Percentiles rank a stretch among this genome's conserved stretches.
phyloP scores from a whole-genome alignment of 2,329 filamentous ascomycete species.

The Penicillium frequentans region DNA sequence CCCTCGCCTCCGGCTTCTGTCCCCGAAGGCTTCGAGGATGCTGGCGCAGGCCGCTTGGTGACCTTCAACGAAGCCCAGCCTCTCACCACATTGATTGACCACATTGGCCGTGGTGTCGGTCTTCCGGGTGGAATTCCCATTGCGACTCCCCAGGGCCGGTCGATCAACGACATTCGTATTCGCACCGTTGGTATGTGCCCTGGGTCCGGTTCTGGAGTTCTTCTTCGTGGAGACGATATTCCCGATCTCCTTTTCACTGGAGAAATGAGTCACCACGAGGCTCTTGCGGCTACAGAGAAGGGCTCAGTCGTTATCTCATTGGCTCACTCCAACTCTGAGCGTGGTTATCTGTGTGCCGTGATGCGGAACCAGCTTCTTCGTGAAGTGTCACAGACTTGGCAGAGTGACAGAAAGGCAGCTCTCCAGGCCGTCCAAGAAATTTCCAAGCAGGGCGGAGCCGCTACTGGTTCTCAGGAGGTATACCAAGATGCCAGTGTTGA shows the following conservation, averaged over 20 bases:
- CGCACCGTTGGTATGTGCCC: slow-evolving; percentile 81
- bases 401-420: slow-evolving; percentile 46
- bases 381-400: slow-evolving; percentile 59
- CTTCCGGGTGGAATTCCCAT: slow-evolving; percentile 65
- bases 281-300: slow-evolving; percentile 79
- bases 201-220: slow-evolving; percentile 72
- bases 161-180: slow-evolving; percentile 58
- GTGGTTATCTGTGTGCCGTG: slow-evolving; percentile 73
- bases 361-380: slow-evolving; percentile 66
- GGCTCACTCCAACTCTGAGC: slow-evolving; percentile 92
- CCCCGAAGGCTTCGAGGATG: slow-evolving; percentile 46
- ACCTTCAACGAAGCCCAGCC: slow-evolving; percentile 55
- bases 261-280: slow-evolving; percentile 91
- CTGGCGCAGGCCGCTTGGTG: slow-evolving; percentile 63
- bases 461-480: slow-evolving; percentile 44
- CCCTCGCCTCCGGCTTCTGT: slow-evolving; percentile 41
- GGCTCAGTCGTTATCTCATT: slow-evolving; percentile 80
- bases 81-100: slow-evolving; percentile 60
- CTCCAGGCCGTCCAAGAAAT: slow-evolving; percentile 31
- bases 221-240: slow-evolving; percentile 59
- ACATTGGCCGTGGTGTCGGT: slow-evolving; percentile 63
- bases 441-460: slow-evolving; percentile 22
- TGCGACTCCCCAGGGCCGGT: slow-evolving; percentile 61
- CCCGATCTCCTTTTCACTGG: slow-evolving; percentile 88
- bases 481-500: slow-evolving; percentile 56